Conservation (phyloP, 805 yeast genomes). For the Saccharomyces kudriavzevii region DNA sequence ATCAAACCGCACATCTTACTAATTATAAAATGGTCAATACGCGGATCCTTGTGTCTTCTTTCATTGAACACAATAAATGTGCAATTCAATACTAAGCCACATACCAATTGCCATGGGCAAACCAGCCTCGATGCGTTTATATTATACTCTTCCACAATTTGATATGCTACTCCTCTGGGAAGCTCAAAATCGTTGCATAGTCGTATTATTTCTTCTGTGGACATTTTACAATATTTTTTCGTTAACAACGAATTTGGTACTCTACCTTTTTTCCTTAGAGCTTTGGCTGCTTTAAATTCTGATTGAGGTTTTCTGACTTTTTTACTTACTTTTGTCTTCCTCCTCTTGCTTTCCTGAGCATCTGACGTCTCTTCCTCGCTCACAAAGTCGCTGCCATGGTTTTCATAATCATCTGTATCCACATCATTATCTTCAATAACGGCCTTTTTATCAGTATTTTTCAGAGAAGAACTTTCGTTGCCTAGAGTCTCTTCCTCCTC, state of each 20-base stretch:
- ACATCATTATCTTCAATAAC: neutral
- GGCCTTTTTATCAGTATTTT: neutral
- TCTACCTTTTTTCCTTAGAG: neutral
- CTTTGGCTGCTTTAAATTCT: neutral
- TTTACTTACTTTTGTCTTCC: neutral
- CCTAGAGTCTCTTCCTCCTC: neutral
- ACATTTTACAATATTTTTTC: conserved; percentile 28
- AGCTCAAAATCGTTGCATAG: conserved; percentile 59
- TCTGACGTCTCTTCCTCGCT: neutral
- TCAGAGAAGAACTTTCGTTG: neutral
- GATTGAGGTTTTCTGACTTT: neutral
- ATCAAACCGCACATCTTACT: conserved; percentile 43
- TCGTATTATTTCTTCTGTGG: conserved; percentile 37
- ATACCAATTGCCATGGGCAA: conserved; percentile 61
- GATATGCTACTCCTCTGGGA: conserved; percentile 44
- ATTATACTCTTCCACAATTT: conserved; percentile 43
- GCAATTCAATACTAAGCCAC: conserved; percentile 57
- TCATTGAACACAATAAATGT: conserved; percentile 47
- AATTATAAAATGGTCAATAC: conserved; percentile 41
- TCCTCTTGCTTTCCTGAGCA: neutral
- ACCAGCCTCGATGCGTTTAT: conserved; percentile 45
- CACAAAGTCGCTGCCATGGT: neutral
- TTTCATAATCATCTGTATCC: neutral
- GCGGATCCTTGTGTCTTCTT: conserved; percentile 38
- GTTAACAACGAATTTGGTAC: conserved; percentile 13